Conservation (phyloP, 805 yeast species). For the Yamadazyma sp. region DNA sequence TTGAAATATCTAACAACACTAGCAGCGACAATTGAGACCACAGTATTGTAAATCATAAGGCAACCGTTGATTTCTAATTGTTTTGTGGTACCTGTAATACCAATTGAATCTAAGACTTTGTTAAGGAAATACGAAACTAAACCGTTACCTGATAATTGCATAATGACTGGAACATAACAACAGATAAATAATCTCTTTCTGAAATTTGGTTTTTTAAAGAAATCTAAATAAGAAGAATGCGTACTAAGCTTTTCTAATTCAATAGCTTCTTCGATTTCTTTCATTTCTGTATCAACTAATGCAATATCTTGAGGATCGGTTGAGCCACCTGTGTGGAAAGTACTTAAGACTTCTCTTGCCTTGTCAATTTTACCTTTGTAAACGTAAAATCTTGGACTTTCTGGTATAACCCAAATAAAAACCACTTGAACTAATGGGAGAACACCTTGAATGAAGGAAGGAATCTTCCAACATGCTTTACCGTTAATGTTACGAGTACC, state of each 20-base stretch:
- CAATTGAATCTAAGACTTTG: slow-evolving; percentile 50
- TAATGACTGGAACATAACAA: slow-evolving; percentile 10
- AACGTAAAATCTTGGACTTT: slow-evolving; percentile 46
- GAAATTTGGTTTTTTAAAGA: slow-evolving; percentile 10
- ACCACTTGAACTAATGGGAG: slow-evolving; percentile 42
- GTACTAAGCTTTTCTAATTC: slow-evolving; percentile 14
- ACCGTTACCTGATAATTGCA: slow-evolving; percentile 45
- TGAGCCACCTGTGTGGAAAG: slow-evolving; percentile 38
- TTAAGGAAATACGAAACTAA: slow-evolving; percentile 50
- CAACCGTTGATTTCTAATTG: slow-evolving; percentile 52
- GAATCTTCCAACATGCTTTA: slow-evolving; percentile 52
- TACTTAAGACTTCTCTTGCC: slow-evolving; percentile 40
- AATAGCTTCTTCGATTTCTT: slow-evolving; percentile 13
- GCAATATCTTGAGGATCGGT: slow-evolving; percentile 12
- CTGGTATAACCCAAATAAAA: slow-evolving; percentile 42
- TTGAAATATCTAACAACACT: slow-evolving; percentile 18
- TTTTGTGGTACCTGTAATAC: slow-evolving; percentile 43
- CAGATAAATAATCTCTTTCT: slow-evolving; percentile 13
- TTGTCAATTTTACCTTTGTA: slow-evolving; percentile 39
- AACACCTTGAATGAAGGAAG: slow-evolving; percentile 49
- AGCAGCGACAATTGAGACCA: slow-evolving; percentile 18
- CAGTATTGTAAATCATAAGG: slow-evolving; percentile 46
- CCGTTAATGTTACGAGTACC: slow-evolving; percentile 32
- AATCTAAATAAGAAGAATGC: slow-evolving; percentile 11
- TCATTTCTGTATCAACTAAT: slow-evolving; percentile 14